Evolutionary conservation across 2,329 filamentous ascomycete genomes (phyloP).

Genomic region (Kalmusia sp.): DNA sequence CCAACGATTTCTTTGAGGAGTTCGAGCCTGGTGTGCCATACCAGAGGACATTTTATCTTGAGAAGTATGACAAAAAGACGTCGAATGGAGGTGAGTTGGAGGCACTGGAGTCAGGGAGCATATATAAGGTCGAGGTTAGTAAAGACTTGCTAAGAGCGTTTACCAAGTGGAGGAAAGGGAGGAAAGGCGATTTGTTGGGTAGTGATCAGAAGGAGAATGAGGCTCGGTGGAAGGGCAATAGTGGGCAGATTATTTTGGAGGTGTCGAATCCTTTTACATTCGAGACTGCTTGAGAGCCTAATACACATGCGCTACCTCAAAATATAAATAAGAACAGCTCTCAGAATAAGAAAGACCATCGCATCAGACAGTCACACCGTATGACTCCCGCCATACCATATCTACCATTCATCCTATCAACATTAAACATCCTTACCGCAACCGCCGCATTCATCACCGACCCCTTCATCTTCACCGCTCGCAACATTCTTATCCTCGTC

Average conservation of each 20-base stretch:
- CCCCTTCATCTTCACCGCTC: too few relatives aligned
- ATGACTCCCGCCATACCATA: too few relatives aligned
- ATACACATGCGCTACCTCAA: too few relatives aligned
- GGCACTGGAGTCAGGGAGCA: not conserved
- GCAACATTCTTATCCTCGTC: too few relatives aligned
- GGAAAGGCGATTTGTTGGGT: not conserved
- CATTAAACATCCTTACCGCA: too few relatives aligned
- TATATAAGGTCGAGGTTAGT: not conserved
- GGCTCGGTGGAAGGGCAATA: slow-evolving; percentile 1
- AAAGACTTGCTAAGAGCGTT: not conserved
- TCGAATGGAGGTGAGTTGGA: not conserved
- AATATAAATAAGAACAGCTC: too few relatives aligned
- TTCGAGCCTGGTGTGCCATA: slow-evolving; percentile 12
- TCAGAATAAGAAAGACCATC: too few relatives aligned
- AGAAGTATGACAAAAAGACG: not conserved
- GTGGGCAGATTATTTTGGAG: not conserved
- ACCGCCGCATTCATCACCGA: too few relatives aligned
- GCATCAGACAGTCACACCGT: too few relatives aligned
- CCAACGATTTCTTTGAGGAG: slow-evolving; percentile 12
- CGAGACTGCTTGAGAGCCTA: slow-evolving; percentile 3
- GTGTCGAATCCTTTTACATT: slow-evolving; percentile 4
- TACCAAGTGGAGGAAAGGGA: not conserved
- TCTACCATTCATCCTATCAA: too few relatives aligned
- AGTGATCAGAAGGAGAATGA: slow-evolving; percentile 3
- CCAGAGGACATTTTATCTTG: not conserved